phyloP scores from a whole-genome alignment of 331 rosid genomes.

The Acacia pycnantha region DNA sequence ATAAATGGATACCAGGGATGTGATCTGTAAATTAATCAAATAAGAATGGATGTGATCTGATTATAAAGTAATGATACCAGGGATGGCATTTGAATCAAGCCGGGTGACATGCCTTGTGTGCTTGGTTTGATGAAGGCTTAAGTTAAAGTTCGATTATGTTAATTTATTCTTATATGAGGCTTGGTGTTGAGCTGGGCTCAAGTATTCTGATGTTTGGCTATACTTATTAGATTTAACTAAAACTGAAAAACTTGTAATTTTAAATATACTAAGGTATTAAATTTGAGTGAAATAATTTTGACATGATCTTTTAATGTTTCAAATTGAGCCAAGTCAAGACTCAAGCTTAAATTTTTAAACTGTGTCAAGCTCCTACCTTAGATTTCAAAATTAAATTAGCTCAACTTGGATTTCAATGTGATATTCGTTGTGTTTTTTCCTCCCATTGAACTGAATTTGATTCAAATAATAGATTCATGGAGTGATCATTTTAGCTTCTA shows the following conservation, averaged over 20 bases:
- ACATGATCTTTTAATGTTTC: not conserved
- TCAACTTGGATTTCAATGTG: not conserved
- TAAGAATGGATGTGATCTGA: not conserved
- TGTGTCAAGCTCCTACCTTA: not conserved
- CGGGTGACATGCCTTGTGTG: not conserved
- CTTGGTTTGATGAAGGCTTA: not conserved
- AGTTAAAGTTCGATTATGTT: not conserved
- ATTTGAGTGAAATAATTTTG: not conserved
- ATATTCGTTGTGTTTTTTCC: not conserved
- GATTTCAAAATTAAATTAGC: not conserved
- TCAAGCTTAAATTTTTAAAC: not conserved
- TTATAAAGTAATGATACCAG: not conserved
- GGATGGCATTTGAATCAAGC: not conserved
- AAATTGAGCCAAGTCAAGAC: not conserved
- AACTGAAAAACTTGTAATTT: not conserved
- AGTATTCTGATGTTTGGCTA: not conserved
- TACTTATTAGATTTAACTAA: not conserved
- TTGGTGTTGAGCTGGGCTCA: not conserved
- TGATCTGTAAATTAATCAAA: not conserved
- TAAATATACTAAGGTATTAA: not conserved
- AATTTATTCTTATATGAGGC: not conserved
- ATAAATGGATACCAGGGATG: constrained; percentile 3
- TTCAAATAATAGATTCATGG: not conserved
- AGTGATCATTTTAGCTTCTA: constrained; percentile 1
- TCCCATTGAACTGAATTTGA: not conserved